These are phyloP conservation scores for Zygnema cylindricum DNA, from an alignment of 139 green algal species.

Conservation along the genomic window DNA sequence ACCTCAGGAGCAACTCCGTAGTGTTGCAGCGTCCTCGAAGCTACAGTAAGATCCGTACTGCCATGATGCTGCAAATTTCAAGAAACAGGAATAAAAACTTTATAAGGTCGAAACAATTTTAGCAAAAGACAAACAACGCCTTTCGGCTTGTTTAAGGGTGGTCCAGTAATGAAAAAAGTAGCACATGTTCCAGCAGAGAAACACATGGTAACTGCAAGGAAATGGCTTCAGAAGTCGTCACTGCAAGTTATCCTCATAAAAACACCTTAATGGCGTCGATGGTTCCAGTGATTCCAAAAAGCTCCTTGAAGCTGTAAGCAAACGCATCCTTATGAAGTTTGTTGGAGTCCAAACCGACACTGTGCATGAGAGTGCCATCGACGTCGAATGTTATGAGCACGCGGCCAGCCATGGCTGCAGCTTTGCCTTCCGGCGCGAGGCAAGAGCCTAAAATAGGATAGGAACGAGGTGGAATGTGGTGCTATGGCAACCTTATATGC, in stretches of 20 bases:
- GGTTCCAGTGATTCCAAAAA: conserved; percentile 71
- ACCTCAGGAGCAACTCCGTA: conserved; percentile 63
- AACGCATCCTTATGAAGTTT: conserved; percentile 75
- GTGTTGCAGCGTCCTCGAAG: conserved; percentile 66
- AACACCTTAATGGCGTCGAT: conserved; percentile 72
- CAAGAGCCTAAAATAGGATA: too few species aligned
- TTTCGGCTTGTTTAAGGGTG: too few species aligned
- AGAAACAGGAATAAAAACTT: too few species aligned
- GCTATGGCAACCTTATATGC: too few species aligned
- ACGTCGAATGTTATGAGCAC: conserved; percentile 73
- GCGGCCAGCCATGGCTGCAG: too few species aligned
- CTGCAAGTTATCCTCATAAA: background rate
- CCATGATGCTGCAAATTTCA: conserved; percentile 72
- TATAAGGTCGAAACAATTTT: too few species aligned
- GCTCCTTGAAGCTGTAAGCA: conserved; percentile 61
- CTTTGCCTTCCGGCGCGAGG: too few species aligned
- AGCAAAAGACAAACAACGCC: too few species aligned
- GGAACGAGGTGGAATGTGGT: too few species aligned
- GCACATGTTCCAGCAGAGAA: too few species aligned
- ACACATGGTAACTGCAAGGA: conserved; percentile 1
- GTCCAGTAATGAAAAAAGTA: too few species aligned
- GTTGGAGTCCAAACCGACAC: conserved; percentile 68
- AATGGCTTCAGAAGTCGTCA: background rate
- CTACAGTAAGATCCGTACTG: conserved; percentile 71
- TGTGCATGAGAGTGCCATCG: conserved; percentile 73